Conservation (phyloP, 208 protist genomes). For the Leishmania braziliensis region DNA sequence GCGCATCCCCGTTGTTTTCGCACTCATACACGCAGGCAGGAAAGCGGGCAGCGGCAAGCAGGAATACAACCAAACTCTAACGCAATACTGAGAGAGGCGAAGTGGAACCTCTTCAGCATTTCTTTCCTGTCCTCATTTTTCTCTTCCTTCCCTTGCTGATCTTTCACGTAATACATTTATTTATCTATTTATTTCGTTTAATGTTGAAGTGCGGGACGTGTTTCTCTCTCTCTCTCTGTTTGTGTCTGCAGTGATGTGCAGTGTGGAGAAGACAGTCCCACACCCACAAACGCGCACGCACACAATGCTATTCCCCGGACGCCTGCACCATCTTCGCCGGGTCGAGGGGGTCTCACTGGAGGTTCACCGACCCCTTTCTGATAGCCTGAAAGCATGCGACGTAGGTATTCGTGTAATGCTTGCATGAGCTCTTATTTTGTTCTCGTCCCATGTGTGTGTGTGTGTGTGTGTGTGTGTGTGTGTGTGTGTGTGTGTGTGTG, state of each 20-base stretch:
- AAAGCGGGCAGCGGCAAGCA: not conserved
- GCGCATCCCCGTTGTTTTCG: not conserved
- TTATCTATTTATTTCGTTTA: not conserved
- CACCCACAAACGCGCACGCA: not conserved
- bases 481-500: not conserved
- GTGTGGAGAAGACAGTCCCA: not conserved
- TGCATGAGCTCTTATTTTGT: not conserved
- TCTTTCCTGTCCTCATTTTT: not conserved
- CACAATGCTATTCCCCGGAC: not conserved
- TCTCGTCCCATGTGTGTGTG: not conserved
- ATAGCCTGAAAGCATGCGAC: not conserved
- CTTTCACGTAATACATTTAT: not conserved
- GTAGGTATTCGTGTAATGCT: not conserved
- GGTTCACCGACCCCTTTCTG: not conserved
- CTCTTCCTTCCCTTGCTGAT: not conserved
- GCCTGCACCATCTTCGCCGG: not conserved
- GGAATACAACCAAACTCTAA: not conserved
- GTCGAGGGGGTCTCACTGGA: not conserved
- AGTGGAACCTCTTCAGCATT: not conserved
- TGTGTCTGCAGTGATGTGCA: not conserved
- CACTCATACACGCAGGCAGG: not conserved
- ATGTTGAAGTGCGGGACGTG: not conserved
- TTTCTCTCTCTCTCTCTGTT: not conserved
- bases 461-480: not conserved
- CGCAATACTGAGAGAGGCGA: not conserved